These are phyloP conservation scores for Friedmanniomyces endolithicus DNA, from an alignment of 495 filamentous ascomycete species.

Conservation along the genomic window DNA sequence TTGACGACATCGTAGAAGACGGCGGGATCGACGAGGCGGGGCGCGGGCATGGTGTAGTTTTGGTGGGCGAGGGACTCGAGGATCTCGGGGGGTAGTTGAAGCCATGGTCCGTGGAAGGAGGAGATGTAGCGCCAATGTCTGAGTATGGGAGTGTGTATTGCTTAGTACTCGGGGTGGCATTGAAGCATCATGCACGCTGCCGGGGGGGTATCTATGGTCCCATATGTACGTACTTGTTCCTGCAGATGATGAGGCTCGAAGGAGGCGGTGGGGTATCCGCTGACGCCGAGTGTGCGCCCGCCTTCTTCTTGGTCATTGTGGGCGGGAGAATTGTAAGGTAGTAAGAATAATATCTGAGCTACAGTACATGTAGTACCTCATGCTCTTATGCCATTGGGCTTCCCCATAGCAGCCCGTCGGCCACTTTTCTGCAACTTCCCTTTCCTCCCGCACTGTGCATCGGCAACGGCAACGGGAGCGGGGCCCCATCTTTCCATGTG, in stretches of 20 bases:
- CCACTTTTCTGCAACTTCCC: no score
- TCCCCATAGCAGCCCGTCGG: no score
- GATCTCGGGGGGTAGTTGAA: conserved; percentile 71
- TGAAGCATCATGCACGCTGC: not conserved
- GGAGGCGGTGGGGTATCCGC: conserved; percentile 28
- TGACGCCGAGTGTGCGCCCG: conserved; percentile 1
- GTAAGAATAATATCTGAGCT: no score
- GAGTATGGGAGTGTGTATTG: not conserved
- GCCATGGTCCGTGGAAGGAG: conserved; percentile 72
- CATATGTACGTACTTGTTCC: conserved; percentile 54
- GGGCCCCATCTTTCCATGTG: no score
- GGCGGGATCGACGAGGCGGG: conserved; percentile 64
- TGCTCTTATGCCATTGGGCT: no score
- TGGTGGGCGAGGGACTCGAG: conserved; percentile 64
- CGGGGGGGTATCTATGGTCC: conserved; percentile 8
- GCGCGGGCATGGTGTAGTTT: conserved; percentile 63
- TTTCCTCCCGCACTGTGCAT: no score
- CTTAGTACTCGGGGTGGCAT: conserved; percentile 9
- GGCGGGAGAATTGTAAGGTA: no score
- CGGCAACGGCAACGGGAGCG: no score
- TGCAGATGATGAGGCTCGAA: conserved; percentile 53
- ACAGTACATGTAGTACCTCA: no score
- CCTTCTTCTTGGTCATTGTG: conserved; percentile 22
- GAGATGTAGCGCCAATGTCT: conserved; percentile 79
- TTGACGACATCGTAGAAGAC: conserved; percentile 75